These are phyloP conservation scores for Podospora comata DNA, from an alignment of 495 filamentous ascomycete genomes.

Conservation along the genomic window DNA sequence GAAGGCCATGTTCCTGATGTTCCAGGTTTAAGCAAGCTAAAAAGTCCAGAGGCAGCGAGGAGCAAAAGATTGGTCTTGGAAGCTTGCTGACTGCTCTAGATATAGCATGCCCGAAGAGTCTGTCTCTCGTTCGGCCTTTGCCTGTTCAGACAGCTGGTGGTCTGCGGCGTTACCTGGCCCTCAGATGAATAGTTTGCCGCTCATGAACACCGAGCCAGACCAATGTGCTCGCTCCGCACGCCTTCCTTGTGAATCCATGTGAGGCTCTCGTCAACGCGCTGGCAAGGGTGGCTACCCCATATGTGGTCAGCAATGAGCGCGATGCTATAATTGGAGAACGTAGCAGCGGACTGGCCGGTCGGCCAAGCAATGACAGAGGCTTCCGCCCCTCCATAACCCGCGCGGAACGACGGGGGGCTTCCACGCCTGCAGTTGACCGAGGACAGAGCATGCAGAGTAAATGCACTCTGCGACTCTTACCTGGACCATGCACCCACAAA, in stretches of 20 bases:
- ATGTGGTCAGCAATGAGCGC: not conserved
- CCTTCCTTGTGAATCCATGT: not conserved
- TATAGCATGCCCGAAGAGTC: not conserved
- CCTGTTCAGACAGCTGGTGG: not conserved
- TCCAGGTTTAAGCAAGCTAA: too few relatives aligned
- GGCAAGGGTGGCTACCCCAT: not conserved
- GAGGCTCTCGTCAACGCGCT: not conserved
- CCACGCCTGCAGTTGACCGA: not conserved
- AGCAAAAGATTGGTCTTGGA: not conserved
- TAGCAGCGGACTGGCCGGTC: not conserved
- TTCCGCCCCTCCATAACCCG: constrained; percentile 6
- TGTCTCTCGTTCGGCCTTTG: not conserved
- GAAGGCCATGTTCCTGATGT: not conserved
- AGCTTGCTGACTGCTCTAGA: not conserved
- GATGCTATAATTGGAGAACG: not conserved
- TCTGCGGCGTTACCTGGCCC: not conserved
- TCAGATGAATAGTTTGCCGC: not conserved
- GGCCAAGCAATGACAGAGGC: not conserved
- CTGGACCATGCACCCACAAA: not conserved
- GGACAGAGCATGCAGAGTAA: not conserved
- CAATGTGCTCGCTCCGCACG: not conserved
- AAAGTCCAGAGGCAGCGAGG: too few relatives aligned
- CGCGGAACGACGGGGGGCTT: not conserved
- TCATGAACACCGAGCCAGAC: not conserved
- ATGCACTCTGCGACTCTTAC: not conserved